Evolutionary conservation across 1,284 basidiomycete species (phyloP).

Genomic region (Heimioporus retisporus): DNA sequence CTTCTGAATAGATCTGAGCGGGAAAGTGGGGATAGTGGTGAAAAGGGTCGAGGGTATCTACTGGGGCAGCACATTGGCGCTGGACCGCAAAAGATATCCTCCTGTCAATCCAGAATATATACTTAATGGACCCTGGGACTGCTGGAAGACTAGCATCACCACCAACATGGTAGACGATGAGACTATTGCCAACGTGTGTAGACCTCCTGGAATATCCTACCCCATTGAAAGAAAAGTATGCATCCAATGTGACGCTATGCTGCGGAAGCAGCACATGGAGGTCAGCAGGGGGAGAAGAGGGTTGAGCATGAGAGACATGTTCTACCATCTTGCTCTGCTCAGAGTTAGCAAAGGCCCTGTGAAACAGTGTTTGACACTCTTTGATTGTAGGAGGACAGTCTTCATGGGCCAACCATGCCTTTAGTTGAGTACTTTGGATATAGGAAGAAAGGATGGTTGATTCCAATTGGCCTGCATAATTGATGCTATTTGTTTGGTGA

Average conservation of each 20-base stretch:
- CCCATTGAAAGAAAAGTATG: neutral
- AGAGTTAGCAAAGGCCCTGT: slow-evolving; percentile 8
- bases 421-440: slow-evolving; percentile 10
- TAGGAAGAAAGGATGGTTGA: slow-evolving; percentile 6
- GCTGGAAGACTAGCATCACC: neutral
- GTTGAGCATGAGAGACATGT: too few species aligned
- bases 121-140: slow-evolving; percentile 16
- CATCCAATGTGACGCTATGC: slow-evolving; percentile 2
- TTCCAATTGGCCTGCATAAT: slow-evolving; percentile 15
- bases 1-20: neutral
- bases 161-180: slow-evolving; percentile 8
- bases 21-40: slow-evolving; percentile 3
- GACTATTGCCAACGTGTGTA: slow-evolving; percentile 14
- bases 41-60: neutral
- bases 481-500: neutral
- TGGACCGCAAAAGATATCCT: slow-evolving; percentile 15
- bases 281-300: neutral
- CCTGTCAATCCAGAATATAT: slow-evolving; percentile 13
- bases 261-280: neutral
- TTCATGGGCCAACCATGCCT: slow-evolving; percentile 5
- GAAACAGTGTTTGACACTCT: slow-evolving; percentile 14
- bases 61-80: neutral
- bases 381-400: slow-evolving; percentile 10
- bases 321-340: neutral
- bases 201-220: slow-evolving; percentile 4